These are phyloP conservation scores for Neurospora sp. DNA, from an alignment of 495 filamentous ascomycete genomes.

Conservation along the genomic window DNA sequence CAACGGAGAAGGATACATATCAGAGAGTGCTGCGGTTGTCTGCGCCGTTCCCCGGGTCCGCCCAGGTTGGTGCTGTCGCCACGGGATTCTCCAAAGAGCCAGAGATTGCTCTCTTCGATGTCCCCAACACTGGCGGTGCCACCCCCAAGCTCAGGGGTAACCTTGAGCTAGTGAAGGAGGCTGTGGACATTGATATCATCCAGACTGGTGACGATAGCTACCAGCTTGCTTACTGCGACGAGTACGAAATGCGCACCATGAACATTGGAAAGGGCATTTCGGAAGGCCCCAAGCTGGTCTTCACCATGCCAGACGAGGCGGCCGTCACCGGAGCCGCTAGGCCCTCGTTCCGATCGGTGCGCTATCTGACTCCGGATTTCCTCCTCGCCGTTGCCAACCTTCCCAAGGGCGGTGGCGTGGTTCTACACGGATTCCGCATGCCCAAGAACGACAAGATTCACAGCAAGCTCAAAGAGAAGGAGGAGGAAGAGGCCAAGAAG, in stretches of 20 bases:
- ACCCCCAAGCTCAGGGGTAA: conserved; percentile 54
- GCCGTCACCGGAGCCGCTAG: conserved; percentile 36
- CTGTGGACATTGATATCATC: conserved; percentile 70
- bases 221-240: conserved; percentile 70
- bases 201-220: conserved; percentile 50
- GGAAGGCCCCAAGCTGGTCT: conserved; percentile 48
- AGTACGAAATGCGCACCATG: conserved; percentile 56
- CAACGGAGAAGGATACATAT: conserved; percentile 45
- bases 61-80: conserved; percentile 61
- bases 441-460: conserved; percentile 25
- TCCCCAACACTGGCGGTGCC: conserved; percentile 42
- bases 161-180: conserved; percentile 61
- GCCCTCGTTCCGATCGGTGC: conserved; percentile 53
- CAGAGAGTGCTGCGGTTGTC: conserved; percentile 70
- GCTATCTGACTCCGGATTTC: conserved; percentile 72
- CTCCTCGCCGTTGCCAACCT: conserved; percentile 51
- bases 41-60: conserved; percentile 40
- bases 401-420: conserved; percentile 33
- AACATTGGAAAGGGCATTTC: conserved; percentile 39
- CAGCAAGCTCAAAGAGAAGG: conserved; percentile 34
- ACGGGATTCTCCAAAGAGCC: conserved; percentile 59
- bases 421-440: conserved; percentile 43
- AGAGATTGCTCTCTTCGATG: conserved; percentile 73
- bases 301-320: conserved; percentile 45
- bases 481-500: conserved; percentile 15